Percentiles rank a stretch among this genome's conserved stretches.
Conservation (phyloP, 2,329 filamentous ascomycete genomes). For the Beauveria scarabaeidicola region DNA sequence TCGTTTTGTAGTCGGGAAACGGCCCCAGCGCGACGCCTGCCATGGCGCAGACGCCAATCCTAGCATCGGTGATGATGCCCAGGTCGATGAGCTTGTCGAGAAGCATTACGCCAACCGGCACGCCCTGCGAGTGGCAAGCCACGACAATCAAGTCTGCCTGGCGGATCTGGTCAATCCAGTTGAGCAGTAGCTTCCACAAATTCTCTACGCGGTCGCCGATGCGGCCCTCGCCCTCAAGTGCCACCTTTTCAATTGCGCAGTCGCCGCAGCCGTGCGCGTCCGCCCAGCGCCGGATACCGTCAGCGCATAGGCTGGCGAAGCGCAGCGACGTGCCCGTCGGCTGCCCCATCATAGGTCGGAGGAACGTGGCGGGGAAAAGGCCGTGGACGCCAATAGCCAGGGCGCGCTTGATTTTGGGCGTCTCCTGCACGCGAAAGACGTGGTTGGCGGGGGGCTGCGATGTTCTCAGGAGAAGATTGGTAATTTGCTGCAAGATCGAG, state of each 20-base stretch:
- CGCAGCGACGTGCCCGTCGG: conserved; percentile 92
- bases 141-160: conserved; percentile 82
- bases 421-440: conserved; percentile 60
- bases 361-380: conserved; percentile 77
- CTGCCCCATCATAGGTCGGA: conserved; percentile 87
- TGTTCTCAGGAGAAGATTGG: conserved; percentile 47
- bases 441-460: conserved; percentile 55
- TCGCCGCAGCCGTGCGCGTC: conserved; percentile 63
- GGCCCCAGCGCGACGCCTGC: conserved; percentile 91
- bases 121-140: conserved; percentile 93
- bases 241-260: conserved; percentile 83
- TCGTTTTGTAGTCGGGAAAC: conserved; percentile 83
- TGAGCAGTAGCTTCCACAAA: conserved; percentile 86
- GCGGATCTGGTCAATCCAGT: conserved; percentile 88
- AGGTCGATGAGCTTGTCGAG: conserved; percentile 88
- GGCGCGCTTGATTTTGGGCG: conserved; percentile 70
- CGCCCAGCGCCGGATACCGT: conserved; percentile 77
- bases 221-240: conserved; percentile 88
- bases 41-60: conserved; percentile 80
- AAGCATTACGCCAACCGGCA: conserved; percentile 87
- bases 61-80: conserved; percentile 67
- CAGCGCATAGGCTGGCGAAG: conserved; percentile 80
- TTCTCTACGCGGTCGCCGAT: conserved; percentile 85
- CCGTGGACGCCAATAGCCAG: conserved; percentile 92
- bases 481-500: conserved; percentile 60